A percentile compares a stretch with the other conserved stretches of the same genome.
Evolutionary conservation across 2,329 filamentous ascomycete genomes (phyloP).

Genomic region (Aspergillus udagawae): DNA sequence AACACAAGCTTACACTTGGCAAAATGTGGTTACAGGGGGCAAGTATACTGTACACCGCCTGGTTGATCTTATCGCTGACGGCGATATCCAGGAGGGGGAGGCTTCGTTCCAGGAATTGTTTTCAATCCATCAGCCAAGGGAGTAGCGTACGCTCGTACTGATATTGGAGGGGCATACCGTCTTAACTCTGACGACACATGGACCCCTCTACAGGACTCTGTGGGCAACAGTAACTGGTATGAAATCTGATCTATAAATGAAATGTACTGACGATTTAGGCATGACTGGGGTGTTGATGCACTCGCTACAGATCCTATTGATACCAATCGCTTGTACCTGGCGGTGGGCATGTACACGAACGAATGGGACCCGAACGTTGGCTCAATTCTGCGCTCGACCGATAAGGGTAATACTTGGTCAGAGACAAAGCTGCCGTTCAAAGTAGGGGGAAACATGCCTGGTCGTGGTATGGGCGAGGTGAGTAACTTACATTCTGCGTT

Average conservation of each 20-base stretch:
- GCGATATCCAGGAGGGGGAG: conserved; percentile 47
- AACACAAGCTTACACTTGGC: conserved; percentile 37
- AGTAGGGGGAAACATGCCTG: conserved; percentile 60
- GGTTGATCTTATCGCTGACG: neutral
- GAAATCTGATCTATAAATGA: neutral
- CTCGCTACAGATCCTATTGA: conserved; percentile 51
- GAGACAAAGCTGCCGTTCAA: conserved; percentile 53
- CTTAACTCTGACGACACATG: conserved; percentile 54
- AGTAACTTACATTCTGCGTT: neutral
- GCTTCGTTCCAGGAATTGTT: conserved; percentile 55
- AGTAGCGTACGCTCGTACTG: conserved; percentile 54
- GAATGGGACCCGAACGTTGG: conserved; percentile 56
- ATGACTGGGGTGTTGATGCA: conserved; percentile 54
- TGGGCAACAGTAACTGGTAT: conserved; percentile 45
- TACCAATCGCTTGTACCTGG: conserved; percentile 50
- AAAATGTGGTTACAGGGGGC: conserved; percentile 49
- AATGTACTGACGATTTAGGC: conserved; percentile 1
- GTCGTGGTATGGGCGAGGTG: conserved; percentile 54
- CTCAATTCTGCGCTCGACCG: conserved; percentile 52
- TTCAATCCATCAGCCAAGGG: conserved; percentile 49
- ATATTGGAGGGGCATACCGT: conserved; percentile 56
- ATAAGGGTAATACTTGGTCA: conserved; percentile 52
- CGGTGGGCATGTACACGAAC: conserved; percentile 58
- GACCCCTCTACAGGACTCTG: conserved; percentile 52
- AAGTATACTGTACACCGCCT: neutral